Conservation (phyloP, 306 rosid genomes). For the Citrullus colocynthis region DNA sequence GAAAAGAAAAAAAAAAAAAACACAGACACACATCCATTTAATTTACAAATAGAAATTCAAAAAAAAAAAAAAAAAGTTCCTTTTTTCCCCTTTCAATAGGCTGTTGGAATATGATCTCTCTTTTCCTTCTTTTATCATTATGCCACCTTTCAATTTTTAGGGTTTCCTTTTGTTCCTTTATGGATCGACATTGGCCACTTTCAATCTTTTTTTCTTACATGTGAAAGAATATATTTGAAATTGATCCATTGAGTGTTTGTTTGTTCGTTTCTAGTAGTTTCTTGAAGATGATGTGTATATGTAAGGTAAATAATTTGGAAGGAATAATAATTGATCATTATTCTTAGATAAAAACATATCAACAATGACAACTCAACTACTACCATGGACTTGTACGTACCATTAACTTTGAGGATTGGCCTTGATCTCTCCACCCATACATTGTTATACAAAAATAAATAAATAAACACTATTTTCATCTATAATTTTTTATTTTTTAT, state of each 20-base stretch:
- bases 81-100: neutral
- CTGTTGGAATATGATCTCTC: slow-evolving; percentile 3
- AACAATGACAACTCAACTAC: no score
- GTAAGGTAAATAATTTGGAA: neutral
- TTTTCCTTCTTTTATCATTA: neutral
- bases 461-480: no score
- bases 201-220: neutral
- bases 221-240: neutral
- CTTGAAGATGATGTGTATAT: neutral
- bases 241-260: neutral
- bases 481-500: no score
- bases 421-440: no score
- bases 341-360: neutral
- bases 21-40: no score
- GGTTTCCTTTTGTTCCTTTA: neutral
- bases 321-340: neutral
- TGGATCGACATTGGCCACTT: neutral
- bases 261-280: neutral
- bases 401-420: no score
- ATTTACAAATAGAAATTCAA: no score
- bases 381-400: no score
- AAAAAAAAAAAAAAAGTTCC: neutral
- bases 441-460: no score
- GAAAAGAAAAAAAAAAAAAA: no score
- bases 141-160: neutral